Evolutionary conservation across 805 yeast genomes (phyloP).

Genomic region (Metschnikowia santaceciliae): DNA sequence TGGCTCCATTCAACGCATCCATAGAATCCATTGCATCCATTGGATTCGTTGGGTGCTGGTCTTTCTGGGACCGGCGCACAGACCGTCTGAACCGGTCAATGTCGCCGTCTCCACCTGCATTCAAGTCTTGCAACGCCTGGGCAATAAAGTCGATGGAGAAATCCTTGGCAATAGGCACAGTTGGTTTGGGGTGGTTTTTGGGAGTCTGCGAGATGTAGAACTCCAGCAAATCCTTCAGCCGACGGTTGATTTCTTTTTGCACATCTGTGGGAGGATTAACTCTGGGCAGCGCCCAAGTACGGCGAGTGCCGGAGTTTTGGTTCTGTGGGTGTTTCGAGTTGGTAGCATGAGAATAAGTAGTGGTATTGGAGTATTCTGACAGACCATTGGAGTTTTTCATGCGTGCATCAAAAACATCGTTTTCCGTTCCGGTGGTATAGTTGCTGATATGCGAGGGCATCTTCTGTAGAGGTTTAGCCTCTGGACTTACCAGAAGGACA

Average conservation of each 20-base stretch:
- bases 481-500: neutral
- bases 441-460: conserved; percentile 16
- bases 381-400: conserved; percentile 12
- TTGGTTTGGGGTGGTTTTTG: conserved; percentile 24
- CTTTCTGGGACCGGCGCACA: conserved; percentile 23
- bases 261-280: conserved; percentile 30
- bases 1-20: neutral
- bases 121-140: conserved; percentile 43
- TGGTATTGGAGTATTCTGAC: conserved; percentile 38
- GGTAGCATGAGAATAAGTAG: conserved; percentile 23
- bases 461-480: conserved; percentile 6
- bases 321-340: neutral
- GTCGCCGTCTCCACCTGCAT: conserved; percentile 44
- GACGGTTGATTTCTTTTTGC: conserved; percentile 36
- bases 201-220: conserved; percentile 11
- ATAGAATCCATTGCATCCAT: too few relatives aligned
- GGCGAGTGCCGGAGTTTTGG: conserved; percentile 16
- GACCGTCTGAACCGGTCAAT: conserved; percentile 38
- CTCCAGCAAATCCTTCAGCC: conserved; percentile 17
- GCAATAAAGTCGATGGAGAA: conserved; percentile 45
- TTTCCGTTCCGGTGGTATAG: conserved; percentile 12
- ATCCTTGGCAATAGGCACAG: conserved; percentile 37
- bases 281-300: conserved; percentile 45
- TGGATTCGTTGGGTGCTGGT: too few relatives aligned
- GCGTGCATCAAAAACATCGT: conserved; percentile 16